Percentiles rank a stretch among this genome's conserved stretches.
These are phyloP conservation scores for Elongisporangium senticosum DNA, from an alignment of 352 stramenopile genomes.

Conservation along the genomic window DNA sequence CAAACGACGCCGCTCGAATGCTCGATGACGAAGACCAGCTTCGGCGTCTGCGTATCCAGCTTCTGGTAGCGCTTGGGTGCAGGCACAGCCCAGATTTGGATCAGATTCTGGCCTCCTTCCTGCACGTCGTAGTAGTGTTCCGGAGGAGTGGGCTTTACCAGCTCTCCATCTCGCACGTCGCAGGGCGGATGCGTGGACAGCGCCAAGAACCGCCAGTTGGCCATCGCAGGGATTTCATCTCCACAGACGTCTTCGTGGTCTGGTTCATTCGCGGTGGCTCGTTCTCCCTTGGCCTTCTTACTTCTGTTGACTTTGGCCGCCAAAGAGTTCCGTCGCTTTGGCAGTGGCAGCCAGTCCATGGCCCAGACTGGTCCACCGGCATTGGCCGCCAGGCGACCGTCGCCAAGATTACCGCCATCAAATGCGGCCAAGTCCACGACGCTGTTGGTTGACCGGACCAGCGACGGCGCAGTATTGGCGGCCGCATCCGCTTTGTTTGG, in stretches of 20 bases:
- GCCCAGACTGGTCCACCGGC: constrained; percentile 71
- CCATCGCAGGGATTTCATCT: neutral
- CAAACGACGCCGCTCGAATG: constrained; percentile 71
- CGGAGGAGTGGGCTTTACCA: constrained; percentile 59
- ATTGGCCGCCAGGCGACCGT: constrained; percentile 48
- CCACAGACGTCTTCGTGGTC: too few relatives aligned
- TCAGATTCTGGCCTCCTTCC: constrained; percentile 39
- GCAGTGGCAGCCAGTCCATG: constrained; percentile 71
- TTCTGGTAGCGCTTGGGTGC: constrained; percentile 10
- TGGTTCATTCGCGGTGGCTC: neutral
- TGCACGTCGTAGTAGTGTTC: constrained; percentile 75
- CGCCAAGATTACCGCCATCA: constrained; percentile 25
- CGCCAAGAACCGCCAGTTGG: constrained; percentile 55
- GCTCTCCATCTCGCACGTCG: constrained; percentile 40
- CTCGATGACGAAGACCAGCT: constrained; percentile 70
- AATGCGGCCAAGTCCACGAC: constrained; percentile 45
- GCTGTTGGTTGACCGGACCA: neutral
- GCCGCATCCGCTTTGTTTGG: constrained; percentile 8
- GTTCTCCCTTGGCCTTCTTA: constrained; percentile 1
- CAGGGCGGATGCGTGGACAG: constrained; percentile 68
- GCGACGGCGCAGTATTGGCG: constrained; percentile 1
- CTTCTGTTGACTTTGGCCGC: too few relatives aligned
- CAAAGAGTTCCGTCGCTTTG: neutral
- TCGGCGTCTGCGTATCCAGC: constrained; percentile 18
- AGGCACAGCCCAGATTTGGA: constrained; percentile 78